A percentile compares a stretch with the other conserved stretches of the same genome.
Evolutionary conservation across 345 rosid genomes (phyloP).

Genomic region (Melastoma malabathricum): DNA sequence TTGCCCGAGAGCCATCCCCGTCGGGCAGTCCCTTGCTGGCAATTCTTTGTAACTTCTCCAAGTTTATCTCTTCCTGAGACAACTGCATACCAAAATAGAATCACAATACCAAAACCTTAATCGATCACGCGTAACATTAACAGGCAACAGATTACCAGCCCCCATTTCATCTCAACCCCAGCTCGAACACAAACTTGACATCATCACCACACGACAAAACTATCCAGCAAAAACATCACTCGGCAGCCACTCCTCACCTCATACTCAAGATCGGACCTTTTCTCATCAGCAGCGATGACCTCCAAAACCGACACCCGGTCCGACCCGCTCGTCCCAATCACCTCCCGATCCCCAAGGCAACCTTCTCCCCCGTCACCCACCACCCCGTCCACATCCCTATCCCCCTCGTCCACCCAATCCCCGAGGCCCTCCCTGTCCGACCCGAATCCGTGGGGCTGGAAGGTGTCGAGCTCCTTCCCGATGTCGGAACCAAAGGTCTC

Average conservation of each 20-base stretch:
- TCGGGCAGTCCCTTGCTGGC: slow-evolving; percentile 41
- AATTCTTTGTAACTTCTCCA: slow-evolving; percentile 47
- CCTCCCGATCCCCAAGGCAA: slow-evolving; percentile 8
- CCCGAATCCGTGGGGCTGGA: slow-evolving; percentile 26
- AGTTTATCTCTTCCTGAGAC: slow-evolving; percentile 43
- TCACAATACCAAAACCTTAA: no score
- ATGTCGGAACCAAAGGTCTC: slow-evolving; percentile 10
- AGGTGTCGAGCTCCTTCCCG: slow-evolving; percentile 50
- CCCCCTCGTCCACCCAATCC: slow-evolving; percentile 9
- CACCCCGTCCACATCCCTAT: slow-evolving; percentile 7
- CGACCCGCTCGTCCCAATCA: slow-evolving; percentile 8
- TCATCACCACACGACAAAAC: no score
- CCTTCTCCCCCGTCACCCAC: background rate
- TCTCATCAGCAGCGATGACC: slow-evolving; percentile 41
- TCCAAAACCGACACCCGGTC: slow-evolving; percentile 19
- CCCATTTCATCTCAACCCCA: no score
- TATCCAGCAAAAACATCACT: background rate
- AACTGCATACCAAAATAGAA: slow-evolving; percentile 16
- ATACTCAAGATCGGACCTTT: slow-evolving; percentile 44
- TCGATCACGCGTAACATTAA: no score
- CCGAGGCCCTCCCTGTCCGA: slow-evolving; percentile 13
- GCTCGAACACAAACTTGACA: no score
- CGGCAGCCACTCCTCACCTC: slow-evolving; percentile 26
- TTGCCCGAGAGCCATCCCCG: slow-evolving; percentile 48
- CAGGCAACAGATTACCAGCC: no score